phyloP scores from a whole-genome alignment of 1,284 basidiomycete genomes.

The Tilletiopsis washingtonensis region DNA sequence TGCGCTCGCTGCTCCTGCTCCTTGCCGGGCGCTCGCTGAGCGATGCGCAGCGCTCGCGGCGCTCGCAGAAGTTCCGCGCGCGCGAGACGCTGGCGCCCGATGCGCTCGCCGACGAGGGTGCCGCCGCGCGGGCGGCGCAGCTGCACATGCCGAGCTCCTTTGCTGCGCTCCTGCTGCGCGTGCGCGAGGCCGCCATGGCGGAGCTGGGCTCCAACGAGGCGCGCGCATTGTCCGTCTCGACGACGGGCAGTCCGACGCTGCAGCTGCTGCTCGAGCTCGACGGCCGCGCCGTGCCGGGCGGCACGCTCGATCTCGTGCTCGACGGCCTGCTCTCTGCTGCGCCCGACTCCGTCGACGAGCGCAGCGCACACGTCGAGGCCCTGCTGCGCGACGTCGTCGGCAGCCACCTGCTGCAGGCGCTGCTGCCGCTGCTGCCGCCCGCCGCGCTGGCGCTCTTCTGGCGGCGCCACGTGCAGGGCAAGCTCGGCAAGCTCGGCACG shows the following conservation, averaged over 20 bases:
- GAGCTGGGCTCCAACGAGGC: neutral
- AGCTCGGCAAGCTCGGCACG: constrained; percentile 31
- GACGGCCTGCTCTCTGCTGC: constrained; percentile 18
- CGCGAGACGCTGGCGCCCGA: too few relatives aligned
- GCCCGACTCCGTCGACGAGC: neutral
- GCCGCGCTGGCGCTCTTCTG: constrained; percentile 22
- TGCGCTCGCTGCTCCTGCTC: constrained; percentile 32
- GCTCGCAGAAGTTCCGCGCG: constrained; percentile 16
- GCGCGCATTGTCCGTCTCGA: neutral
- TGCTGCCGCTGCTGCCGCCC: constrained; percentile 12
- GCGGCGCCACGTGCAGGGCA: constrained; percentile 23
- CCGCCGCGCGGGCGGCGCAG: too few relatives aligned
- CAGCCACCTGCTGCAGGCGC: constrained; percentile 33
- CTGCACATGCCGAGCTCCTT: too few relatives aligned
- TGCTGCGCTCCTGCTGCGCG: too few relatives aligned
- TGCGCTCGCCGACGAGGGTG: too few relatives aligned
- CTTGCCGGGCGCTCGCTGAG: constrained; percentile 29
- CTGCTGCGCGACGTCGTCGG: constrained; percentile 38
- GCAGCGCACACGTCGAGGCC: constrained; percentile 28
- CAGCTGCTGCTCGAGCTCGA: constrained; percentile 30
- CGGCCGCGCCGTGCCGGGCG: neutral
- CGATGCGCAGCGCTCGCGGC: constrained; percentile 19
- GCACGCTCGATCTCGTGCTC: constrained; percentile 23
- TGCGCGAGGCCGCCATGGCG: too few relatives aligned
- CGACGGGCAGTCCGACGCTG: constrained; percentile 29